Conservation (phyloP, 2,329 filamentous ascomycete genomes). For the Colletotrichum nymphaeae region DNA sequence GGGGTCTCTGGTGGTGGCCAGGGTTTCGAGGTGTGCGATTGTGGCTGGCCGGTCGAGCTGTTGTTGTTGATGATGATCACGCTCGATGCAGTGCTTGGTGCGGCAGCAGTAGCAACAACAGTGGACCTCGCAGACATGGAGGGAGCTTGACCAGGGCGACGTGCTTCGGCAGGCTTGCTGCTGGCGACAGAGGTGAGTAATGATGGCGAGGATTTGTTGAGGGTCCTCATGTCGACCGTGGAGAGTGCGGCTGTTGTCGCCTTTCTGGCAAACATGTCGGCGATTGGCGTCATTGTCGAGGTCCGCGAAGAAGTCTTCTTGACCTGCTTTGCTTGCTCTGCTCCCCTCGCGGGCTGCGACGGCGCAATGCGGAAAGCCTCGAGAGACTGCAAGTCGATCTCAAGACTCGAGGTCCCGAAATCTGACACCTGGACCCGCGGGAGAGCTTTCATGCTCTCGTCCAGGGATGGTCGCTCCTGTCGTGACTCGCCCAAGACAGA, state of each 20-base stretch:
- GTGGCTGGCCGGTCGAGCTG: neutral
- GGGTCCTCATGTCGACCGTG: neutral
- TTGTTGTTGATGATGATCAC: conserved; percentile 20
- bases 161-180: neutral
- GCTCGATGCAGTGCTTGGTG: neutral
- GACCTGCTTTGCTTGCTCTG: neutral
- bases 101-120: neutral
- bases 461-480: conserved; percentile 15
- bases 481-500: conserved; percentile 17
- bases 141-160: neutral
- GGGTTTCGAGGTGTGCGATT: conserved; percentile 10
- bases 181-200: neutral
- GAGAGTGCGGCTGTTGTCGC: neutral
- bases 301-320: conserved; percentile 1
- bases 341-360: neutral
- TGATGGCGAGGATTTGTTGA: conserved; percentile 1
- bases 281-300: conserved; percentile 27
- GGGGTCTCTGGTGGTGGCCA: conserved; percentile 22
- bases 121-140: neutral
- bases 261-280: conserved; percentile 28
- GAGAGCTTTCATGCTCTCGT: conserved; percentile 14
- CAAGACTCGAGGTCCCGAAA: conserved; percentile 25
- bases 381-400: conserved; percentile 27
- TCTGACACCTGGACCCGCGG: conserved; percentile 23
- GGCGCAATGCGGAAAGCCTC: conserved; percentile 24